Evolutionary conservation across 2,329 filamentous ascomycete species (phyloP), one percentile per base, ranked within the genome.

Genomic region (Neopestalotiopsis sp.): DNA sequence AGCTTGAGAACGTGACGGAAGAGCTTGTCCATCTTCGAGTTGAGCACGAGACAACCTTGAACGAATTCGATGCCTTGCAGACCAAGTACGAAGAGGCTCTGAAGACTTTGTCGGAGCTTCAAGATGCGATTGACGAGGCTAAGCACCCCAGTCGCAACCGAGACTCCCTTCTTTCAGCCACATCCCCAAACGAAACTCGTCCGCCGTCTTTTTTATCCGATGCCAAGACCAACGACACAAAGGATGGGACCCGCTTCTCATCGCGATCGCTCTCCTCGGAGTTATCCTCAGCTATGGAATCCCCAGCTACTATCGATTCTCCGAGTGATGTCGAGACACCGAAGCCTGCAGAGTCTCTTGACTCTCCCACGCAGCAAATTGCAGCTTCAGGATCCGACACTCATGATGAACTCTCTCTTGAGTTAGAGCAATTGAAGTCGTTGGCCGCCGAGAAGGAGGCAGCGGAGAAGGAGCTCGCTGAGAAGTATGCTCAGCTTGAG

Each of bases 191-290:
- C 17, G 77, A 84, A 59, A 86, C 84, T 9, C 87, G 92, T 28
- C 92, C 93, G 13, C 87, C 89, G 68, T 95, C 94, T 87, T 96
- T 96, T 91, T 91, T 96, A 89, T 94, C 90, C 71, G 91, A 94
- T 77, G 85, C 87, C 76, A 90, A 89, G 82, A 89, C 90, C 76
- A 91, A 88, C 82, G 91, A 90, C 78, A 83, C 89, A 79, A 94
- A 91, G 83, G 88, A 90, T 84, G 84, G 82, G 66, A 81, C 86
- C 83, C 82, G 85, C 77, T 93, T 92, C 81, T 95, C 93, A 77
- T 95, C 94, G 84, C 94, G 92, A 80, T 97, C 94, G 77, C 91
- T 98, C 74, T 98, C 94, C 73, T 96, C 94, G 83, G 96, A 98
- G 83, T 88, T 97, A 79, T 97, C 94, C 77, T 97, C 92, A 80